phyloP scores from a whole-genome alignment of 2,329 filamentous ascomycete species.

The Monosporascus sp. region DNA sequence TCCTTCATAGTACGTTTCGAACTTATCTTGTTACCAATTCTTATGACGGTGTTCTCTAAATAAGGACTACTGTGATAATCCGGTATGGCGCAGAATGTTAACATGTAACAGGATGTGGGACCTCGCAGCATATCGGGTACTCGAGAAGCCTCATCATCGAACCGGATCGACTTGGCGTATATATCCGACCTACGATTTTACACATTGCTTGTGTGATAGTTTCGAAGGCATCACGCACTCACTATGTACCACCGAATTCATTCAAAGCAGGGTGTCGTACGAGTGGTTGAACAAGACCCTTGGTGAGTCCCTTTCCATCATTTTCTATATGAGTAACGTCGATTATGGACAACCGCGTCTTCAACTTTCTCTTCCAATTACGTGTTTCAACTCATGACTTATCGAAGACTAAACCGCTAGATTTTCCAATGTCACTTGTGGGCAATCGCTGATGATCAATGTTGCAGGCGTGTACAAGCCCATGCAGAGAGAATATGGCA shows the following conservation, averaged over 20 bases:
- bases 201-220: slow-evolving; percentile 85
- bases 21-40: too few species aligned
- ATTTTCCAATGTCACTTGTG: too few species aligned
- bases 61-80: too few species aligned
- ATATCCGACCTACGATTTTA: slow-evolving; percentile 93
- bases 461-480: slow-evolving; percentile 68
- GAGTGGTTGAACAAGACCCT: slow-evolving; percentile 83
- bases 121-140: slow-evolving; percentile 81
- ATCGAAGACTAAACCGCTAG: too few species aligned
- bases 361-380: too few species aligned
- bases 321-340: too few species aligned
- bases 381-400: too few species aligned
- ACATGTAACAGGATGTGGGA: slow-evolving; percentile 60
- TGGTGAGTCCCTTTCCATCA: slow-evolving; percentile 23
- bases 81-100: background rate
- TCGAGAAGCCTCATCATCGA: slow-evolving; percentile 66
- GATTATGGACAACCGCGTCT: too few species aligned
- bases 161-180: slow-evolving; percentile 85
- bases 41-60: too few species aligned
- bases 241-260: slow-evolving; percentile 89
- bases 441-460: too few species aligned
- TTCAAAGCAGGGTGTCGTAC: slow-evolving; percentile 78
- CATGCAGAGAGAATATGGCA: slow-evolving; percentile 82
- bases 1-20: too few species aligned
- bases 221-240: slow-evolving; percentile 91